A percentile compares a stretch with the other conserved stretches of the same genome.
phyloP scores from a whole-genome alignment of 208 protist species.

The Acanthamoeba sp. region DNA sequence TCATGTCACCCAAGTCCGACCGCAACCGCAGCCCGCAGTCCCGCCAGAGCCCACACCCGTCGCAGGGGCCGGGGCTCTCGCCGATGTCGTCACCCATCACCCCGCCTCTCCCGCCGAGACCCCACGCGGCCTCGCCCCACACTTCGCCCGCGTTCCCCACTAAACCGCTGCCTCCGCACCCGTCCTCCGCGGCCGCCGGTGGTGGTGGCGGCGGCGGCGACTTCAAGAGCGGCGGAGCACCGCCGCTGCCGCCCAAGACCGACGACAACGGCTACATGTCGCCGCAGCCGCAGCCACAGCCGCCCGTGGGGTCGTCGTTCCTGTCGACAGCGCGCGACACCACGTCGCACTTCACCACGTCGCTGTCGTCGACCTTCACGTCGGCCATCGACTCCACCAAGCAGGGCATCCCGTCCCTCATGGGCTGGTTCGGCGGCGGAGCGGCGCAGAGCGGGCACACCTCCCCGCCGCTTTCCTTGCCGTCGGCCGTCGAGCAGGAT shows the following conservation, averaged over 20 bases:
- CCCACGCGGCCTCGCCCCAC: not conserved
- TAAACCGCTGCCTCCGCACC: not conserved
- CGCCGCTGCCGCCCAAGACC: not conserved
- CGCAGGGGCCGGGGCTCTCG: not conserved
- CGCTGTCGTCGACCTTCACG: slow-evolving; percentile 44
- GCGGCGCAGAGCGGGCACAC: not conserved
- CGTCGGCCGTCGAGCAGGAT: too few relatives aligned
- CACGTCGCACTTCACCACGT: slow-evolving; percentile 32
- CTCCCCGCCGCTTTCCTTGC: not conserved
- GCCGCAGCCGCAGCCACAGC: not conserved
- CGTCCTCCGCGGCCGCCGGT: not conserved
- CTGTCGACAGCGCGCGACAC: slow-evolving; percentile 8
- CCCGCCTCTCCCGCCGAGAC: not conserved
- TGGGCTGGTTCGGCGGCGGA: slow-evolving; percentile 40
- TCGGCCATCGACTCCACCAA: slow-evolving; percentile 48
- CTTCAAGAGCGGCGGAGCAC: not conserved
- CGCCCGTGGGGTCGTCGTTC: not conserved
- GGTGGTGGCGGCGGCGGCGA: too few relatives aligned
- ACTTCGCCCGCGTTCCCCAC: too few relatives aligned
- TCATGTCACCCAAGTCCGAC: slow-evolving; percentile 24
- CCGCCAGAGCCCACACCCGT: not conserved
- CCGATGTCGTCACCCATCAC: not conserved
- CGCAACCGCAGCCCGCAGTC: not conserved
- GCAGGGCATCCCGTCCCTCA: slow-evolving; percentile 34
- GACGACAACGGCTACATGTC: not conserved